Percentiles rank a stretch among this genome's conserved stretches.
Conservation (phyloP, 176 grass and related monocot species). For the Poa pratensis region DNA sequence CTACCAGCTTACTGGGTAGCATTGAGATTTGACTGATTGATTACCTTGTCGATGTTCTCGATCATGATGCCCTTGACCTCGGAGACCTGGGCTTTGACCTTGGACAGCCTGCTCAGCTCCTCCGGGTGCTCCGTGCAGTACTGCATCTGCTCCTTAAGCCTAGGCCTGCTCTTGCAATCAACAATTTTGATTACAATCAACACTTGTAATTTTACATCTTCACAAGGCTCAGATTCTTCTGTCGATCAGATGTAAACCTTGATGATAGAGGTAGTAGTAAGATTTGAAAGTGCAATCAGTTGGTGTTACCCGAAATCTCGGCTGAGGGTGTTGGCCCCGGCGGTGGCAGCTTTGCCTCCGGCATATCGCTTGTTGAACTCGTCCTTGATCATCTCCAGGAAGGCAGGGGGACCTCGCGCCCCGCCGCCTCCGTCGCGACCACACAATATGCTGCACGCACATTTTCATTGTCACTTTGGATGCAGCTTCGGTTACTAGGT, state of each 20-base stretch:
- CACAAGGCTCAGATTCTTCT: neutral
- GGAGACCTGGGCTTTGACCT: constrained; percentile 75
- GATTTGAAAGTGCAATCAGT: neutral
- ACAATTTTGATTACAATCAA: neutral
- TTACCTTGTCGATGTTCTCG: constrained; percentile 85
- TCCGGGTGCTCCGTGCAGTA: constrained; percentile 76
- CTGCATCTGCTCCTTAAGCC: constrained; percentile 84
- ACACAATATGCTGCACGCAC: constrained; percentile 66
- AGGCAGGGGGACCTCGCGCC: constrained; percentile 73
- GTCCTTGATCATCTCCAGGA: constrained; percentile 78
- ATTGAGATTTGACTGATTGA: neutral
- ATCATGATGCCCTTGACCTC: constrained; percentile 85
- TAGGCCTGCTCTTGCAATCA: constrained; percentile 49
- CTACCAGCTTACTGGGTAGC: no score
- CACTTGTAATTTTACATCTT: neutral
- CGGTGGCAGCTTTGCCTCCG: constrained; percentile 80
- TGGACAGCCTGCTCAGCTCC: constrained; percentile 72
- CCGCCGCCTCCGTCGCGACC: constrained; percentile 61
- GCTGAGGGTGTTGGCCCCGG: constrained; percentile 68
- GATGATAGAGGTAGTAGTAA: neutral
- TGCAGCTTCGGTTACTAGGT: neutral
- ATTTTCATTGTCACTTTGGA: neutral
- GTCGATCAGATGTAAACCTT: neutral
- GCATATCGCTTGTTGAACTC: constrained; percentile 75
- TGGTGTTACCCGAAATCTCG: constrained; percentile 86